These are phyloP conservation scores for Botrytis hyacinthi DNA, from an alignment of 2,329 filamentous ascomycete species.

Conservation along the genomic window DNA sequence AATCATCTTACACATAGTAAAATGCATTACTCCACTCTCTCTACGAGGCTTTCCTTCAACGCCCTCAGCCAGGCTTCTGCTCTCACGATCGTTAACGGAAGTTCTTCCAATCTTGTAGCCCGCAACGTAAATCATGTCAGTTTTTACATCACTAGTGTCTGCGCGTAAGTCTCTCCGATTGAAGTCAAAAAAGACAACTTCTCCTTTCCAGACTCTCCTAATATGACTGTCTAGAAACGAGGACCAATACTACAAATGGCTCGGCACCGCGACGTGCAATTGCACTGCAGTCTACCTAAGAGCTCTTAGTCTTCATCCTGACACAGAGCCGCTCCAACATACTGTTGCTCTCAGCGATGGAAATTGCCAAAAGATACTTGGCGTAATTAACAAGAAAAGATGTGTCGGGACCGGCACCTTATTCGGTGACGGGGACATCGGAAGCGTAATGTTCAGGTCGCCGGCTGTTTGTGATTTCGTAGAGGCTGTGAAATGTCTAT, in stretches of 20 bases:
- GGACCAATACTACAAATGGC: neutral
- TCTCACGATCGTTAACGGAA: neutral
- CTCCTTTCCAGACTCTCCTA: neutral
- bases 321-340: neutral
- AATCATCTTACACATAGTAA: neutral
- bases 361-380: neutral
- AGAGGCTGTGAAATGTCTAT: neutral
- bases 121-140: neutral
- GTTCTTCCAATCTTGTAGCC: neutral
- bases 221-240: neutral
- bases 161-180: neutral
- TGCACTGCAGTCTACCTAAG: neutral
- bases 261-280: neutral
- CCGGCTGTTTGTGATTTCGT: neutral
- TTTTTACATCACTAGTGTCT: neutral
- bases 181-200: neutral
- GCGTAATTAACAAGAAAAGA: neutral
- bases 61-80: neutral
- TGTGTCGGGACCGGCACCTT: neutral
- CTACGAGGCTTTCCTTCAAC: neutral
- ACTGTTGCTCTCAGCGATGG: neutral
- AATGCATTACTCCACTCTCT: neutral
- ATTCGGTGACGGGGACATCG: neutral
- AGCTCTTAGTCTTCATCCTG: neutral
- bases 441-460: neutral